Base-by-base conservation (phyloP, 306 rosid species). In the Cicer pinnatifidum region DNA sequence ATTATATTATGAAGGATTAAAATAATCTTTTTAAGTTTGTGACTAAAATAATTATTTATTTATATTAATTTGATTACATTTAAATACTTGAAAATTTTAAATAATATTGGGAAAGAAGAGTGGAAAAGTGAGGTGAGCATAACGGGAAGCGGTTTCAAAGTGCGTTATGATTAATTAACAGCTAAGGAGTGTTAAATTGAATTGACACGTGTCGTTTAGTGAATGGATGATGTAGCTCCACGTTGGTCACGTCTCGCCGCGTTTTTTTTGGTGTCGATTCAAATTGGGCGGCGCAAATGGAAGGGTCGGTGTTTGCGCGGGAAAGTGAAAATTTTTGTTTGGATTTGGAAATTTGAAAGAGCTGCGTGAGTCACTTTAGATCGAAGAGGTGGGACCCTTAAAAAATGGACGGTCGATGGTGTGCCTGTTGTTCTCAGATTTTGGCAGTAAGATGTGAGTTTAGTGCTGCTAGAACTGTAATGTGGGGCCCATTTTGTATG, bases 281-380 rank as follows among this genome's bases (percentile, higher is more conserved):
- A 80, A 79, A 82, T 71, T 15, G 8, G 88, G 87, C 87, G 87
- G 87, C 81, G 78, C 70, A 6, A 11, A 59, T 57, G 41, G 50
- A 7, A 15, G 54, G 38, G 83, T 77, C 80, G 73, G 74, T 80
- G 83, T 64, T 80, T 80, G 86, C 84, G 93, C 93, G 88, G 90
- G 90, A 89, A 88, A 75, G 48, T 7, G 44, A 8, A 4, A 72
- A 62, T 50, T 38, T 57, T 40, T 12, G 33, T 53, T 53, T 3
- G 59, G 33, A 4, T 63, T 84, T 53, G 65, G 39, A 65, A 11
- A 6, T 19, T 28, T 56, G n/a, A 70, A 64, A 6, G 7, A 0
- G 71, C 52, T 45, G 75, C 56, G 75, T 48, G 82, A 76, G 28
- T 77, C 56, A 84, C 76, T 7, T 67, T 5, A 2, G 43, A 28